phyloP scores from a whole-genome alignment of 768 basidiomycete species.

The Lactifluus volemus region DNA sequence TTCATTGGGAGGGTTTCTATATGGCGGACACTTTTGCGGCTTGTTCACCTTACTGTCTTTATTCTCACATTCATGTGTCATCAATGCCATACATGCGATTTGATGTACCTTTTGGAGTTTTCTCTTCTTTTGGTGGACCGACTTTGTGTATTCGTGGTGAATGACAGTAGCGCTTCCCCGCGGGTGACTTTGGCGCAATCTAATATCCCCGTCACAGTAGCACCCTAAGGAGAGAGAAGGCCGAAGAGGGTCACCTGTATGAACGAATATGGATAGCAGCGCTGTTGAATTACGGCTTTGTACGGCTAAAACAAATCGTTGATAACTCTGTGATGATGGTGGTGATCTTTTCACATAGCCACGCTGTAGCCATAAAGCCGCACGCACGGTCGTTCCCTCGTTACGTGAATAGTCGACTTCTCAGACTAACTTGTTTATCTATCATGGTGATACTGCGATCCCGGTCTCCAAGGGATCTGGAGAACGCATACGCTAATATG shows the following conservation, averaged over 20 bases:
- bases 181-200: neutral
- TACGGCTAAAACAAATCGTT: neutral
- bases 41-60: neutral
- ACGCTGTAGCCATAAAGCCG: neutral
- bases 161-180: neutral
- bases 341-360: neutral
- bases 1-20: conserved; percentile 2
- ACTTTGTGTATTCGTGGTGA: neutral
- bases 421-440: neutral
- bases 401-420: neutral
- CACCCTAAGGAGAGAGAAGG: neutral
- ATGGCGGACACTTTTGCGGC: conserved; percentile 5
- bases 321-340: neutral
- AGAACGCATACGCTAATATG: neutral
- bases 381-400: neutral
- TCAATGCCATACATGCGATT: neutral
- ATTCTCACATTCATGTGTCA: neutral
- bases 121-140: neutral
- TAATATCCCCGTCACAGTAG: neutral
- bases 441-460: neutral
- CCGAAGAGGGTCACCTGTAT: neutral
- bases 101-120: neutral
- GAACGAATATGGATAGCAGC: neutral
- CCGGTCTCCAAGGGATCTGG: neutral
- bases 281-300: neutral